phyloP scores from a whole-genome alignment of 768 basidiomycete species.

The Dendrothele bispora region DNA sequence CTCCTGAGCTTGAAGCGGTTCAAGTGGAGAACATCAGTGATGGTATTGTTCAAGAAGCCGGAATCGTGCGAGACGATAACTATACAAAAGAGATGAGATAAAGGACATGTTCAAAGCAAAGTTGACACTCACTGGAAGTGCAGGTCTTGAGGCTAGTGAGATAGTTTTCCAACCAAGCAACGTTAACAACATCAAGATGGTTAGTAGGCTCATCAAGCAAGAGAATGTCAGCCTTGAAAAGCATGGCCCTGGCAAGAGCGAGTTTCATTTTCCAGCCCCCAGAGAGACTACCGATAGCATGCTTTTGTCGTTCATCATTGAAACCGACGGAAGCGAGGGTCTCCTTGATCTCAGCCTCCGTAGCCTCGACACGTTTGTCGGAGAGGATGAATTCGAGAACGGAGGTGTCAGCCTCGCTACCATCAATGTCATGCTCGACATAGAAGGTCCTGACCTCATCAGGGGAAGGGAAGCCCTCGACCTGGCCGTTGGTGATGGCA shows the following conservation, averaged over 20 bases:
- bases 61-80: slow-evolving; percentile 99
- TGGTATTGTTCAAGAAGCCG: slow-evolving; percentile 95
- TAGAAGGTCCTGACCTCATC: slow-evolving; percentile 98
- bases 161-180: slow-evolving; percentile 96
- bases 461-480: slow-evolving; percentile 97
- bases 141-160: slow-evolving; percentile 83
- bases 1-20: slow-evolving; percentile 98
- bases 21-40: slow-evolving; percentile 95
- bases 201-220: slow-evolving; percentile 96
- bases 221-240: slow-evolving; percentile 97
- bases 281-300: slow-evolving; percentile 86
- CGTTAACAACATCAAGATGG: slow-evolving; percentile 95
- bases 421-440: slow-evolving; percentile 99
- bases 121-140: slow-evolving; percentile 73
- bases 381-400: slow-evolving; percentile 85
- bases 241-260: slow-evolving; percentile 93
- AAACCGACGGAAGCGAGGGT: slow-evolving; percentile 93
- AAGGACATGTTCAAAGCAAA: background rate
- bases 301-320: slow-evolving; percentile 79
- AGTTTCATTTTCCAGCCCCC: slow-evolving; percentile 99
- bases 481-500: slow-evolving; percentile 92
- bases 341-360: slow-evolving; percentile 68
- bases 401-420: slow-evolving; percentile 88
- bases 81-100: slow-evolving; percentile 24
- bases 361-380: slow-evolving; percentile 80